Percentiles rank a stretch among this genome's conserved stretches.
phyloP scores from a whole-genome alignment of 2,329 filamentous ascomycete genomes.

The Leptographium radiaticola region DNA sequence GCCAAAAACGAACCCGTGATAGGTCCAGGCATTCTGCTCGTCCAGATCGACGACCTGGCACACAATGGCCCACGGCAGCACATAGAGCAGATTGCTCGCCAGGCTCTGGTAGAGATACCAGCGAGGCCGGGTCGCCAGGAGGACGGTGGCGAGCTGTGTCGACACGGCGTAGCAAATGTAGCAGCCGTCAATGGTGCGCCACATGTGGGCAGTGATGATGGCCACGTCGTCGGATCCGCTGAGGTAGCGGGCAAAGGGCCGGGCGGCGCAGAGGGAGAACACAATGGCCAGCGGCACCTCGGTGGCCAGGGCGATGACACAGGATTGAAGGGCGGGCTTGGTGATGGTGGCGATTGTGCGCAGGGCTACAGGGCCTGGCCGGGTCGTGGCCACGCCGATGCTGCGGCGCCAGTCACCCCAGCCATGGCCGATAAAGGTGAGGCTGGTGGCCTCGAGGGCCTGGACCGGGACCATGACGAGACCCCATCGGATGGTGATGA shows the following conservation, averaged over 20 bases:
- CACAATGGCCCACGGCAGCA: slow-evolving; percentile 58
- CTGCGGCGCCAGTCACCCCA: slow-evolving; percentile 42
- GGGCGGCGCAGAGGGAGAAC: slow-evolving; percentile 44
- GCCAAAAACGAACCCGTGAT: slow-evolving; percentile 53
- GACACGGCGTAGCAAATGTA: slow-evolving; percentile 57
- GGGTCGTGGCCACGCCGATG: slow-evolving; percentile 13
- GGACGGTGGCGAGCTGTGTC: slow-evolving; percentile 50
- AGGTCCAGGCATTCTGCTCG: slow-evolving; percentile 46
- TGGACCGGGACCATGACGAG: slow-evolving; percentile 62
- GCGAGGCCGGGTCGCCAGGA: slow-evolving; percentile 48
- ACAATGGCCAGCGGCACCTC: slow-evolving; percentile 52
- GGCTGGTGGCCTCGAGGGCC: slow-evolving; percentile 49
- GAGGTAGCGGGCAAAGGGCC: slow-evolving; percentile 49
- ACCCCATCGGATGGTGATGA: slow-evolving; percentile 63
- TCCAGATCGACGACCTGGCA: slow-evolving; percentile 36
- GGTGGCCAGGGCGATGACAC: slow-evolving; percentile 37
- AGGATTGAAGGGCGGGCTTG: slow-evolving; percentile 39
- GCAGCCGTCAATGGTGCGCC: slow-evolving; percentile 48
- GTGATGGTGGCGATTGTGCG: slow-evolving; percentile 20
- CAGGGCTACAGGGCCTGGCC: slow-evolving; percentile 9
- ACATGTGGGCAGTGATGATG: slow-evolving; percentile 52
- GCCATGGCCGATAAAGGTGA: slow-evolving; percentile 52
- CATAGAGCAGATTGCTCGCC: slow-evolving; percentile 52
- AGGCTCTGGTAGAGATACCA: slow-evolving; percentile 60
- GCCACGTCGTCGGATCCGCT: slow-evolving; percentile 44